Evolutionary conservation across 805 yeast genomes (phyloP), one percentile per base, ranked within the genome.

Genomic region (Starmerella floricola): DNA sequence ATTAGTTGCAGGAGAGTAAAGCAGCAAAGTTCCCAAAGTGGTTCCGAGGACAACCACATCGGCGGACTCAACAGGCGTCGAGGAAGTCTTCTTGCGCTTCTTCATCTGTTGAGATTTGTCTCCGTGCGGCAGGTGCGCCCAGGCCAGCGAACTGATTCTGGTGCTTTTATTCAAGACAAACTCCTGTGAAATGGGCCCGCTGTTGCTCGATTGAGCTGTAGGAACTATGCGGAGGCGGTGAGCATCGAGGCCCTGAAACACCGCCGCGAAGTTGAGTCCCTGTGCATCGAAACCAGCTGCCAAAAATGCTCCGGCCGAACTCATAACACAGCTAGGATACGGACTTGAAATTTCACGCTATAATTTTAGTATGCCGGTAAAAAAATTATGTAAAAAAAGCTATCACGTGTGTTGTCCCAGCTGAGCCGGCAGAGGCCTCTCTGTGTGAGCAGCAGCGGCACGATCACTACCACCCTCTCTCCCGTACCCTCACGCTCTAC

Each of bases 1-100:
- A 49, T 77, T 76, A 18, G 72, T 68, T 27, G 72, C 59, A 1
- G 93, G 91, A 1, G 87, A 75, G 57, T 76, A 84, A 10, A 83
- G 55, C 51, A 79, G 62, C 1, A 79, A 60, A 10, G 71, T 59
- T 16, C 94, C 94, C 39, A 70, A 73, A 44, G 72, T 74, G 47
- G 81, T 67, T 30, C 85, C 80, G 31, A 84, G 54, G 4, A 79
- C 74, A 13, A 82, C 59, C 3, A 38, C 36, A 5, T 41, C 51
- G 12, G 72, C 59, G 34, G 38, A 15, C 5, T 31, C 40, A 2
- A 17, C 24, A 11, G 38, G 4, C 15, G 26, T 13, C 23, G 23
- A 40, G 24, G 36, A 20, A 34, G 34, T 27, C 46, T 51, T 48
- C 41, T 34, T 42, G 13, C 51, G 60, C 59, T 53, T 62, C 17